Base-by-base conservation (phyloP, 1,284 basidiomycete genomes). In the Fistulina hepatica region DNA sequence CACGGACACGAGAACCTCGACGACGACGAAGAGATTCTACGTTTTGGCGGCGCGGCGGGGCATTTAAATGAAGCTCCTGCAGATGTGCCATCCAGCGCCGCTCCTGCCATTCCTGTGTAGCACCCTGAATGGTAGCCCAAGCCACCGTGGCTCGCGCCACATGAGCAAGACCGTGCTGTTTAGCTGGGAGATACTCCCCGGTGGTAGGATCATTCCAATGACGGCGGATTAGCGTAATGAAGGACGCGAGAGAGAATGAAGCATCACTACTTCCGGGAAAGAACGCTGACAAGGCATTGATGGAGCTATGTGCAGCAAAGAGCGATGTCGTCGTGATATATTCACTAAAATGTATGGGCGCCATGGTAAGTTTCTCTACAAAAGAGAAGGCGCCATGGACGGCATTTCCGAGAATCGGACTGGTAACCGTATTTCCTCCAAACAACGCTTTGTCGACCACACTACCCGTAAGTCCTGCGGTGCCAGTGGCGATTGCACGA, bases 81-180 rank as follows among this genome's bases (percentile, higher is more conserved):
- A 84, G 61, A 50, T 71, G 60, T 47, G 64, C 63, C 40, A 79
- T 69, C 79, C 80, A 83, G 30, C 58, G 61, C 47, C 67, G 64
- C 53, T 84, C 81, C 44, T 82, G 79, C 68, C 77, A 82, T 48
- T 81, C 74, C 49, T 77, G 73, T 2, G 83, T 88, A 26, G 82
- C 76, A 25, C 77, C 76, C 50, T 86, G 82, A 27, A 88, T 59
- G 1, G 80, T 73, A 3, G 76, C 76, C 80, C 82, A 86, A 2
- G 76, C 80, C 3, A 82, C 68, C 12, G 85, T 65, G 0, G 80
- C 83, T 43, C 71, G 65, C 19, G 71, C 72, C 7, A 81, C 65
- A 39, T 81, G 71, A 1, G 69, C 70, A 15, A 83, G 60, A 4
- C 75, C 71, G 47, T 73, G 81, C 33, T 69, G 65, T 43, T 69